These are phyloP conservation scores for Ophiocordyceps unilateralis DNA, from an alignment of 2,329 filamentous ascomycete species.

Conservation along the genomic window DNA sequence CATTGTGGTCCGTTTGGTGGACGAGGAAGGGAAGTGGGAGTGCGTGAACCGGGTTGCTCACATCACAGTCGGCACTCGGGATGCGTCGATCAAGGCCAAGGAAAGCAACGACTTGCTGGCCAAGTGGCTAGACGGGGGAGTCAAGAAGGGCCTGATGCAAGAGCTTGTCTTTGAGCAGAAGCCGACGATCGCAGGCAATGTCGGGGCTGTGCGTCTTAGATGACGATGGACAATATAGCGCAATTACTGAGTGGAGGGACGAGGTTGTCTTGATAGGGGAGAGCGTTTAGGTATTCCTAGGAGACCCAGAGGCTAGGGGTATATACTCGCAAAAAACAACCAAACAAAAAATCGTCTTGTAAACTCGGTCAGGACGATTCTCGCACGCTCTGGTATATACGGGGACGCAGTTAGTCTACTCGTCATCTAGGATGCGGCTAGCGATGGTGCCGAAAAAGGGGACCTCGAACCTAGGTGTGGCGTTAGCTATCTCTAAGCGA, in stretches of 20 bases:
- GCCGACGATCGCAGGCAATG: conserved; percentile 28
- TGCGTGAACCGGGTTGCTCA: conserved; percentile 69
- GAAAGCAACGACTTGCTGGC: conserved; percentile 79
- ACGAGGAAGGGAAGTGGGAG: conserved; percentile 38
- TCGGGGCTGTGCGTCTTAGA: conserved; percentile 8
- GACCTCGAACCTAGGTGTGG: conserved; percentile 50
- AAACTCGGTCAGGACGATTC: neutral
- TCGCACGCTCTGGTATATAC: neutral
- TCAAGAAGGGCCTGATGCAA: conserved; percentile 22
- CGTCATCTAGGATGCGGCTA: conserved; percentile 80
- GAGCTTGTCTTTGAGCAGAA: conserved; percentile 33
- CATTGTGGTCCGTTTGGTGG: conserved; percentile 61
- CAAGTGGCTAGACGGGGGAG: conserved; percentile 49
- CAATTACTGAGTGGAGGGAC: too few species aligned
- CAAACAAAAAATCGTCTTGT: neutral
- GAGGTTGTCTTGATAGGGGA: too few species aligned
- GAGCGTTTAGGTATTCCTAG: neutral
- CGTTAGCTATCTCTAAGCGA: too few species aligned
- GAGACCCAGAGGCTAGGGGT: neutral
- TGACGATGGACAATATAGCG: too few species aligned
- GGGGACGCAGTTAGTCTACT: conserved; percentile 18
- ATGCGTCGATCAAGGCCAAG: conserved; percentile 63
- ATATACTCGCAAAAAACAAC: neutral
- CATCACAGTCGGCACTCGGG: conserved; percentile 74
- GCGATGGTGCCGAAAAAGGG: conserved; percentile 76